Evolutionary conservation across 2,329 filamentous ascomycete genomes (phyloP), one percentile per base, ranked within the genome.

Genomic region (Colletotrichum kahawae): DNA sequence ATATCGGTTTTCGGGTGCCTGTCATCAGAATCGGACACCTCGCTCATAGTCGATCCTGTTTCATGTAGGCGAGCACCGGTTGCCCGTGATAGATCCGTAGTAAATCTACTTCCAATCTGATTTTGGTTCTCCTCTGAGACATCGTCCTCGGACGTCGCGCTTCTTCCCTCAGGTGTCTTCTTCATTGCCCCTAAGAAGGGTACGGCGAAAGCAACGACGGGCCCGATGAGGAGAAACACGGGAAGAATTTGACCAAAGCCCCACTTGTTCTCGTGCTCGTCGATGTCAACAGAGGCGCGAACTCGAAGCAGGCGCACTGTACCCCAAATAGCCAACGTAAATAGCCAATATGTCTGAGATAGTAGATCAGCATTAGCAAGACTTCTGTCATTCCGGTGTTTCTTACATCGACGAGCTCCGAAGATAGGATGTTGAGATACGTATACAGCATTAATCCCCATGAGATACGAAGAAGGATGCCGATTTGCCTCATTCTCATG

Each of bases 111-210:
- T 5, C 12, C 18, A 48, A 48, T 12, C 0, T 21, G 43, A 21
- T 48, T 48, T 48, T 7, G 18, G 6, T 7, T n/a, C 43, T 48
- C 43, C 5, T 48, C 43, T 10, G 43, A 21, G 0, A 12, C 2
- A 1, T 48, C 43, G 21, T 21, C 43, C 18, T 13, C 10, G 0
- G 43, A 4, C 1, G 0, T 9, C 43, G 18, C 6, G 18, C 18
- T 21, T 48, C 43, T 0, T 48, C 2, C 10, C 18, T 21, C n/a
- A 4, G 18, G 0, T 0, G 43, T 48, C 9, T n/a, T 21, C 1
- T 48, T 48, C 43, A 48, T 48, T 48, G 43, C 18, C 43, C 43
- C 43, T 21, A 48, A 21, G 43, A 48, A 48, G 18, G 43, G 43
- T 18, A 48, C 43, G 18, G 43, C 43, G 43, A 48, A 48, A 1